Evolutionary conservation across 768 basidiomycete genomes (phyloP).

Genomic region (Termitomyces sp.): DNA sequence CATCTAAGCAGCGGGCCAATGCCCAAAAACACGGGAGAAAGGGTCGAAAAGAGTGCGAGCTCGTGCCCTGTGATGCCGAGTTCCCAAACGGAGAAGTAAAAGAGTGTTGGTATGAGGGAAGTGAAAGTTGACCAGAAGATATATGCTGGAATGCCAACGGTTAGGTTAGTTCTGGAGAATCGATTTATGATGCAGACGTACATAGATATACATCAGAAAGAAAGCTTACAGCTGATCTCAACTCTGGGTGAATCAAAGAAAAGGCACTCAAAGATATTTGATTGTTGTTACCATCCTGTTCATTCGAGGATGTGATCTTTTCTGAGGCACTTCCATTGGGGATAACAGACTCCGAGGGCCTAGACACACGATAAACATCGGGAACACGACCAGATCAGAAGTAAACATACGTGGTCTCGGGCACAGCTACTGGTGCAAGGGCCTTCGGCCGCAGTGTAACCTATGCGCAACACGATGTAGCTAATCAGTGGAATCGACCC

Average conservation of each 20-base stretch:
- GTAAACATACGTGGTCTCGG: conserved; percentile 2
- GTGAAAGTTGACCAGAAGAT: conserved; percentile 85
- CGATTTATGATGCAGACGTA: conserved; percentile 26
- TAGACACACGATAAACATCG: conserved; percentile 12
- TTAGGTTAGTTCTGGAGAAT: not conserved
- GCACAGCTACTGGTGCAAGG: not conserved
- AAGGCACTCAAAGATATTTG: not conserved
- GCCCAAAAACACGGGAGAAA: conserved; percentile 65
- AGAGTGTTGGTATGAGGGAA: conserved; percentile 71
- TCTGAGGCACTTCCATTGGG: not conserved
- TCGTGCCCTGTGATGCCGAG: conserved; percentile 84
- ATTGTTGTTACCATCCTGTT: not conserved
- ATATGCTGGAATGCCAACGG: conserved; percentile 45
- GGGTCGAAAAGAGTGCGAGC: conserved; percentile 63
- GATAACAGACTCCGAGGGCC: not conserved
- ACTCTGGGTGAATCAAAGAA: conserved; percentile 10
- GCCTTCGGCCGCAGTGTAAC: conserved; percentile 20
- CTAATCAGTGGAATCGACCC: not conserved
- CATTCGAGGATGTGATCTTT: not conserved
- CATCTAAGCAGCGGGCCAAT: conserved; percentile 40
- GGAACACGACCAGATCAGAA: not conserved
- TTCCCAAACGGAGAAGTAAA: conserved; percentile 93
- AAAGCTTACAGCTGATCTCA: conserved; percentile 25
- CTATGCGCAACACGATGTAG: conserved; percentile 16
- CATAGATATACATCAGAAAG: conserved; percentile 52